Percentiles rank a stretch among this genome's conserved stretches.
These are phyloP conservation scores for Populus davidiana DNA, from an alignment of 345 rosid genomes.

Conservation along the genomic window DNA sequence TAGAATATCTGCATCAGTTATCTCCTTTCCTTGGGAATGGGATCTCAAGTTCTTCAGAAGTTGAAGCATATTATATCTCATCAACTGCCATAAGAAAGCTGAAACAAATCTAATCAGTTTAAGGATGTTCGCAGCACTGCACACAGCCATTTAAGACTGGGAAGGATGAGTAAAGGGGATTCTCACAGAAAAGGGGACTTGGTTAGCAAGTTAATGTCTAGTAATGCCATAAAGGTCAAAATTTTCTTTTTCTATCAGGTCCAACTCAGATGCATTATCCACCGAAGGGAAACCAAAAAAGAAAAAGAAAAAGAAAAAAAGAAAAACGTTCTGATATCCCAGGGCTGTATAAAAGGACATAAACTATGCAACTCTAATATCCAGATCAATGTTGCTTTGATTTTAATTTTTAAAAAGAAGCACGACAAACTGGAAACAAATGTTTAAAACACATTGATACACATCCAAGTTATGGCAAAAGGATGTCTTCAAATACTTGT, in stretches of 20 bases:
- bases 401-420: not conserved
- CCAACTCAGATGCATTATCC: not conserved
- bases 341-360: not conserved
- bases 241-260: not conserved
- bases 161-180: not conserved
- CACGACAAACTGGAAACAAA: not conserved
- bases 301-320: not conserved
- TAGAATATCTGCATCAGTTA: constrained; percentile 71
- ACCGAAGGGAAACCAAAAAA: not conserved
- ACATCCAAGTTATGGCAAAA: not conserved
- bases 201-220: not conserved
- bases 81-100: constrained; percentile 92
- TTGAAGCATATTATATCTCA: constrained; percentile 90
- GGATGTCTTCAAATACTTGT: not conserved
- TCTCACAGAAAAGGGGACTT: not conserved
- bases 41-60: constrained; percentile 78
- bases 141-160: not conserved
- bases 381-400: not conserved
- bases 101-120: constrained; percentile 28
- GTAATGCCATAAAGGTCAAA: not conserved
- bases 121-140: not conserved
- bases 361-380: not conserved
- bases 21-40: constrained; percentile 70
- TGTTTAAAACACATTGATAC: not conserved
- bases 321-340: not conserved